These are phyloP conservation scores for Geranium rotundifolium DNA, from an alignment of 345 rosid genomes.

Conservation along the genomic window DNA sequence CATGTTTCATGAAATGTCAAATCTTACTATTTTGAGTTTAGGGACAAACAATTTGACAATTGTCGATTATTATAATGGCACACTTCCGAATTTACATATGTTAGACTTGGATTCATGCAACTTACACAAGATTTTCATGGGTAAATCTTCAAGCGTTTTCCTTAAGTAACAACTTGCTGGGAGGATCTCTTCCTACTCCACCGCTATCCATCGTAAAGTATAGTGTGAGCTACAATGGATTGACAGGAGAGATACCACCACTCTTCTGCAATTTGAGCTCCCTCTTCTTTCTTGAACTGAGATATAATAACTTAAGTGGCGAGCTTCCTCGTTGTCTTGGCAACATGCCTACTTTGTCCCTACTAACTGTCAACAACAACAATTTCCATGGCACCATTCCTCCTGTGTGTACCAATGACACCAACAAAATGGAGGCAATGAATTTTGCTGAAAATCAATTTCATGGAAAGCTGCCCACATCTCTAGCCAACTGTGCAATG, in stretches of 20 bases:
- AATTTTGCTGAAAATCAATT: constrained; percentile 11
- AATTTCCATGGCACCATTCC: constrained; percentile 14
- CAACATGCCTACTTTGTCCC: constrained; percentile 3
- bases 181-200: constrained; percentile 10
- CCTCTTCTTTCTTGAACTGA: constrained; percentile 1
- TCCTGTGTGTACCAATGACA: background rate
- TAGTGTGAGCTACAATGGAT: constrained; percentile 1
- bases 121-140: background rate
- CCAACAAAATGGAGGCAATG: constrained; percentile 2
- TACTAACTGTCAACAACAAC: constrained; percentile 9
- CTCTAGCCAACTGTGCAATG: constrained; percentile 1
- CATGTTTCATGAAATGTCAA: background rate
- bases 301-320: constrained; percentile 10
- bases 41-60: background rate
- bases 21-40: background rate
- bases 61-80: background rate
- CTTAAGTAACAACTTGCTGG: background rate
- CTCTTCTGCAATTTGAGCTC: constrained; percentile 7
- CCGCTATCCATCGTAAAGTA: background rate
- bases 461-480: constrained; percentile 8
- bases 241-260: constrained; percentile 8
- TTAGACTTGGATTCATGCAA: background rate
- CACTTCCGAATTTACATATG: background rate
- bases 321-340: constrained; percentile 11
- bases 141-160: background rate